Conservation (phyloP, 2,329 filamentous ascomycete species). For the Chalaropsis ovoidea region DNA sequence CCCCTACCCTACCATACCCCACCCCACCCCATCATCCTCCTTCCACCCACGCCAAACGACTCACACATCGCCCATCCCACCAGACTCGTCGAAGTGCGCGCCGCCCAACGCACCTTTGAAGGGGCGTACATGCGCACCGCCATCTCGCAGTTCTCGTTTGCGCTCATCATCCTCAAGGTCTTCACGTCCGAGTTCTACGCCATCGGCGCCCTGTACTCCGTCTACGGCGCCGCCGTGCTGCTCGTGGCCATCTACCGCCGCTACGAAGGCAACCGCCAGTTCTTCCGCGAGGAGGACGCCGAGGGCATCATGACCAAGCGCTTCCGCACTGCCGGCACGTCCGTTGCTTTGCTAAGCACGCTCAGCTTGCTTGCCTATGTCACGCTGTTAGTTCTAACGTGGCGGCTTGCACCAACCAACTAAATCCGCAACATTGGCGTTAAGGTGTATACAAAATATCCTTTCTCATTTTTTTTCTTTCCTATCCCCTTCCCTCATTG, state of each 20-base stretch:
- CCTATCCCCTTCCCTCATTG: no score
- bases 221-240: slow-evolving; percentile 78
- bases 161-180: slow-evolving; percentile 88
- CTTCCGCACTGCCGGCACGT: slow-evolving; percentile 56
- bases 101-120: slow-evolving; percentile 92
- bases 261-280: slow-evolving; percentile 86
- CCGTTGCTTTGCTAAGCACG: slow-evolving; percentile 46
- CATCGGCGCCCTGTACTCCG: slow-evolving; percentile 90
- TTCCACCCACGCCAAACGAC: not conserved
- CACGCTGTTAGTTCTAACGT: slow-evolving; percentile 47
- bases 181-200: slow-evolving; percentile 95
- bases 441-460: no score
- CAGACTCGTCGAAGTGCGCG: slow-evolving; percentile 82
- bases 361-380: slow-evolving; percentile 50
- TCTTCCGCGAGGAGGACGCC: slow-evolving; percentile 51
- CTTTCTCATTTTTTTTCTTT: no score
- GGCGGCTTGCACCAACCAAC: slow-evolving; percentile 30
- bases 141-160: slow-evolving; percentile 88
- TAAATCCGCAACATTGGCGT: not conserved
- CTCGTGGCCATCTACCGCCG: slow-evolving; percentile 75
- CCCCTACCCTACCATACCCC: no score
- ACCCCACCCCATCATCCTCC: no score
- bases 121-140: slow-evolving; percentile 94
- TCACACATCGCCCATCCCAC: not conserved
- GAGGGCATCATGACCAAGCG: slow-evolving; percentile 38